A percentile compares a stretch with the other conserved stretches of the same genome.
Evolutionary conservation across 495 filamentous ascomycete species (phyloP).

Genomic region (Podospora didyma): DNA sequence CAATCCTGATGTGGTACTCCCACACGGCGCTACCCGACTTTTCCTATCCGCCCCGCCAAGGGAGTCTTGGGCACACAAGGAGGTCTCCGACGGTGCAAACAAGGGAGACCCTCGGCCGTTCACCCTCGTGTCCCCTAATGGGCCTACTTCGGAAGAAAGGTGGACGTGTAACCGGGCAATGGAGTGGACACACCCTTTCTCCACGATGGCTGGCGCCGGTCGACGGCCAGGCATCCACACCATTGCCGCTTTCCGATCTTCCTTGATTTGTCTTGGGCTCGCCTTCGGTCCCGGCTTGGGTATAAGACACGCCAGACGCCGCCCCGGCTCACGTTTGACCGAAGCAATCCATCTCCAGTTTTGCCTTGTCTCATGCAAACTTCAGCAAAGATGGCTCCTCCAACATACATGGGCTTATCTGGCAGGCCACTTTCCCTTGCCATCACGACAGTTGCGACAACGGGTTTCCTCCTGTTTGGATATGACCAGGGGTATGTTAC

Average conservation of each 20-base stretch:
- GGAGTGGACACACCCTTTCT: neutral
- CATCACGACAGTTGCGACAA: constrained; percentile 65
- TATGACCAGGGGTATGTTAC: constrained; percentile 56
- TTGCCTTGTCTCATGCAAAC: neutral
- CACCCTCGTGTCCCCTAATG: no score
- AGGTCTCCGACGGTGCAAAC: no score
- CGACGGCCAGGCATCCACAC: neutral
- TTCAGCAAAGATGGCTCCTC: constrained; percentile 33
- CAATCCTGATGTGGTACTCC: no score
- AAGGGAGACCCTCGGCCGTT: no score
- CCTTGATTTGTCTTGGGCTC: neutral
- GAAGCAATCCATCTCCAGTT: neutral
- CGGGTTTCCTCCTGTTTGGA: constrained; percentile 71
- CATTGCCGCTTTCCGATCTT: neutral
- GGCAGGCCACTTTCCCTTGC: constrained; percentile 60
- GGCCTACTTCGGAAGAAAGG: no score
- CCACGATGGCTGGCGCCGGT: neutral
- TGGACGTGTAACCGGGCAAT: no score
- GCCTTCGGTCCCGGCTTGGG: neutral
- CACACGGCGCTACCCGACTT: neutral
- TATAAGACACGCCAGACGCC: neutral
- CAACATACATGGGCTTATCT: constrained; percentile 57
- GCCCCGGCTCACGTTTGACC: neutral
- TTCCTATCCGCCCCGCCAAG: no score
- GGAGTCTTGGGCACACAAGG: no score